Percentiles rank a stretch among this genome's conserved stretches.
phyloP scores from a whole-genome alignment of 768 basidiomycete genomes.

The Rossbeevera mucosa region DNA sequence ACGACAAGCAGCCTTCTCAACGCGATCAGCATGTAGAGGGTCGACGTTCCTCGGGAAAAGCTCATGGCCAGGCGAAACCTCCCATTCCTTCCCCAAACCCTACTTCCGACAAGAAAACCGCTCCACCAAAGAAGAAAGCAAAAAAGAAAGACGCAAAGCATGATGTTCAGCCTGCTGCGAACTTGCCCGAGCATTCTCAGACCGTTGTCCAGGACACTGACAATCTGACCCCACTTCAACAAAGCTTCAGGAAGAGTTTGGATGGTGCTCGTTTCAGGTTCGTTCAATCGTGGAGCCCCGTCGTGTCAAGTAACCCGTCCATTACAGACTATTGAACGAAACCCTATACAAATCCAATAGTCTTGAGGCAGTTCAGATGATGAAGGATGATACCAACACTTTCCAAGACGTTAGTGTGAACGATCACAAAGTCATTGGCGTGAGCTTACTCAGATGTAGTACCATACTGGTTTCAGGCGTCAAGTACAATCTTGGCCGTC shows the following conservation, averaged over 20 bases:
- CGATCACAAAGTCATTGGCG: not conserved
- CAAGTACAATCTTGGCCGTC: constrained; percentile 93
- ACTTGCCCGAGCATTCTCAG: constrained; percentile 13
- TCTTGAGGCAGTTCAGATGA: constrained; percentile 67
- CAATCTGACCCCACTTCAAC: constrained; percentile 68
- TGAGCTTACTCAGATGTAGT: constrained; percentile 46
- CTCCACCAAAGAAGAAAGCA: constrained; percentile 11
- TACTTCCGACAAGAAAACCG: not conserved
- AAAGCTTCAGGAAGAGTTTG: constrained; percentile 70
- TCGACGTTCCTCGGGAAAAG: not conserved
- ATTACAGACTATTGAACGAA: constrained; percentile 82
- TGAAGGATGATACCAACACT: constrained; percentile 74
- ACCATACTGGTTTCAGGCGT: constrained; percentile 86
- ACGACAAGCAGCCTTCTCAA: constrained; percentile 1
- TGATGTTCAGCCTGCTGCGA: constrained; percentile 17
- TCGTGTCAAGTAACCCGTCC: constrained; percentile 9
- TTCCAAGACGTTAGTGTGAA: constrained; percentile 68
- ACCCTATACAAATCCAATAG: constrained; percentile 85
- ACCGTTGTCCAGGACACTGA: constrained; percentile 9
- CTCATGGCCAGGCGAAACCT: constrained; percentile 5
- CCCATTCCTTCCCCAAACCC: constrained; percentile 8
- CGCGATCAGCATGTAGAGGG: constrained; percentile 4
- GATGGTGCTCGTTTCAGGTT: constrained; percentile 88
- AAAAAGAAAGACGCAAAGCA: constrained; percentile 19
- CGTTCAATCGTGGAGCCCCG: not conserved